Evolutionary conservation across 495 filamentous ascomycete genomes (phyloP).

Genomic region (Neurospora sp.): DNA sequence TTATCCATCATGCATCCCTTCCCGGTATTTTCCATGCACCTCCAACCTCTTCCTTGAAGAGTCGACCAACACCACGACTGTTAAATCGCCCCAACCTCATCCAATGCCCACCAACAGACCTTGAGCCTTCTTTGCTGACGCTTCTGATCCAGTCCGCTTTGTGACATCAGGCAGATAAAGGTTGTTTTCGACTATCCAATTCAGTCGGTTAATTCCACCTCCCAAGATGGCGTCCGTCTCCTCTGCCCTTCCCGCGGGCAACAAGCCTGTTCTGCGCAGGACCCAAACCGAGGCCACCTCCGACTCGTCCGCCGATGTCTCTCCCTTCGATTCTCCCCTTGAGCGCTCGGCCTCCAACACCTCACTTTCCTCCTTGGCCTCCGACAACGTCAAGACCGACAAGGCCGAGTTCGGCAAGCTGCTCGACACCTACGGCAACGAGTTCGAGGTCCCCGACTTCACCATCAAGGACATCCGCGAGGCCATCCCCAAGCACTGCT

Average conservation of each 20-base stretch:
- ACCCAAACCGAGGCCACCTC: constrained; percentile 23
- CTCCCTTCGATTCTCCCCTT: constrained; percentile 55
- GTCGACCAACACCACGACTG: background rate
- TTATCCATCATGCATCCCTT: background rate
- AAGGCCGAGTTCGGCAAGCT: constrained; percentile 42
- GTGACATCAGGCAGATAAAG: background rate
- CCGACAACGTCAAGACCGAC: constrained; percentile 29
- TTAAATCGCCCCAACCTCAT: background rate
- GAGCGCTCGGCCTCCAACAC: constrained; percentile 74
- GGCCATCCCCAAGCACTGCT: constrained; percentile 78
- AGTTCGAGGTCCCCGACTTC: constrained; percentile 64
- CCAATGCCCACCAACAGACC: background rate
- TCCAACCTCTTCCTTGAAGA: background rate
- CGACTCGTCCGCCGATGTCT: constrained; percentile 51
- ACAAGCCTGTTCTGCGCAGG: constrained; percentile 30
- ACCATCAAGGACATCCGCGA: constrained; percentile 73
- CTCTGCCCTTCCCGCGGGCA: constrained; percentile 25
- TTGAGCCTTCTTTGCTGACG: background rate
- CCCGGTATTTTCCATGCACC: background rate
- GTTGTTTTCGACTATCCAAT: background rate
- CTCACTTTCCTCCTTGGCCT: constrained; percentile 81
- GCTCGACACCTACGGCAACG: constrained; percentile 63
- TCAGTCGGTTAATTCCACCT: background rate
- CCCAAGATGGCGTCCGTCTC: constrained; percentile 30
- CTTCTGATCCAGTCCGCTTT: background rate